Evolutionary conservation across 441 rosid genomes (phyloP), one percentile per base, ranked within the genome.

Genomic region (Pelargonium exstipulatum): DNA sequence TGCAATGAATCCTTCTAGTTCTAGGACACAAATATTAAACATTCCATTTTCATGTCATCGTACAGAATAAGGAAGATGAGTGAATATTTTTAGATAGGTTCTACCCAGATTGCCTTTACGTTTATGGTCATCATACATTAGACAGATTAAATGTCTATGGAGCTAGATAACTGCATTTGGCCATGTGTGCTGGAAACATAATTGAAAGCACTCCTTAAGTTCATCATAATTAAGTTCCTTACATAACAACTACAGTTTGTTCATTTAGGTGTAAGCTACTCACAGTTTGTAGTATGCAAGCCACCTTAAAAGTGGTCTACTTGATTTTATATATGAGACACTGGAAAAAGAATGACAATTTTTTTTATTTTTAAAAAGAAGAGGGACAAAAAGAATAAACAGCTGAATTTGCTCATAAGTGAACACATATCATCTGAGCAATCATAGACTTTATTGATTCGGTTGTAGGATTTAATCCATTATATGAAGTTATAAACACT

Each of bases 1-100:
- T 18, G 9, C 18, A 22, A 55, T 55, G 62, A 55, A 55, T 18
- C 62, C 62, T 55, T 55, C 26, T 55, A 55, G 29, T 55, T 55
- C 26, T 55, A 55, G 29, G 62, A 55, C 9, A 18, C 62, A 1
- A 0, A 55, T 55, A 55, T 55, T 55, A 7, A 17, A 55, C 62
- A 8, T 6, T 18, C 7, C 62, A 55, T 18, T 22, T 18, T 10
- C 26, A 55, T 55, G 9, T 18, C 62, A 18, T 55, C 9, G n/a
- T n/a, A 17, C 62, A 55, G 26, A 3, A 18, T 55, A 7, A 10
- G 2, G 12, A 18, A 22, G 18, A 18, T 22, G 43, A 55, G 26
- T 14, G 17, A 17, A 16, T 53, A 13, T 55, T 55, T 55, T 55
- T 26, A 18, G 13, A 18, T 55, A 55, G 26, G 26, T 55, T 55